Evolutionary conservation across 805 yeast genomes (phyloP), one percentile per base, ranked within the genome.

Genomic region (Martiniozyma abietophila): DNA sequence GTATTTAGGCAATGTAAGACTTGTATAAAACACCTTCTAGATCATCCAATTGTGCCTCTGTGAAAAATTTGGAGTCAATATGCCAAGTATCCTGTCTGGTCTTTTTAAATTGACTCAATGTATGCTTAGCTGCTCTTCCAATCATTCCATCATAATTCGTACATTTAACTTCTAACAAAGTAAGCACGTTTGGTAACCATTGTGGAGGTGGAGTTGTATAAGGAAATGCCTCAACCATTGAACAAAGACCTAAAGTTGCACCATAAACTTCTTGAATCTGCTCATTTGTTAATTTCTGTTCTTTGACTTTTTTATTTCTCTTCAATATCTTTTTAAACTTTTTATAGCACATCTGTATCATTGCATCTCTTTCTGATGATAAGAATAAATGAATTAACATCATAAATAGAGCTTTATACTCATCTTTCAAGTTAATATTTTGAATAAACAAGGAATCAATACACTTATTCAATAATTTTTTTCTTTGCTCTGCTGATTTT

Each of bases 21-120:
- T 82, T 80, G 82, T 95, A 80, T 18, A 88, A 58, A 4, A 89
- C 96, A 27, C 98, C 98, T 54, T 89, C 98, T 29, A 89, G 61
- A 52, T 85, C 95, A 50, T 85, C 92, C 32, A 86, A 63, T 56
- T 89, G 94, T 4, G 79, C 83, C 31, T 69, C 73, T 7, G 76
- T 74, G 54, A 89, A 92, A 10, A 70, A 74, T 44, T 66, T 66
- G 40, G 80, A 70, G 53, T 89, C 98, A 39, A 85, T 72, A 49
- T 83, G 94, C 98, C 98, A 89, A 0, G 96, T 85, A 49, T 89
- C 98, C 39, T 88, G 94, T 44, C 97, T 71, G 5, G 84, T 75
- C 61, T 86, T 86, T 54, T 88, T 89, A 61, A 92, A 92, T 42
- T 75, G 78, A 43, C 94, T 78, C 32, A 89, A 65, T 2, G 74